Evolutionary conservation across 306 rosid genomes (phyloP), one percentile per base, ranked within the genome.

Genomic region (Sesbania bispinosa): DNA sequence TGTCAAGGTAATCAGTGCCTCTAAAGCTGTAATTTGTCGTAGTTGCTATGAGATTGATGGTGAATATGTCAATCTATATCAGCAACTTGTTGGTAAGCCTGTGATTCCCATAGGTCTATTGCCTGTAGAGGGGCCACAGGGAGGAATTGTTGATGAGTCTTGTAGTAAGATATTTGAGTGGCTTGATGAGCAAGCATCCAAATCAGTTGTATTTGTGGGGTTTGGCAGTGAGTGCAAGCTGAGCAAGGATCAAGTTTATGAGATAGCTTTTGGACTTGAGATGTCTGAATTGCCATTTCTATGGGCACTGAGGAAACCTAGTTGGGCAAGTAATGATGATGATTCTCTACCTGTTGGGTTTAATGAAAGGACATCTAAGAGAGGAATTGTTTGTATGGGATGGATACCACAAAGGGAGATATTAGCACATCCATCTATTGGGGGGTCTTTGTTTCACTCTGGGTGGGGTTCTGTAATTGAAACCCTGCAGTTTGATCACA

Each of bases 261-360:
- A 78, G 79, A 78, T 87, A 52, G 89, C 86, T 19, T 27, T 36
- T 52, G 88, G 86, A 15, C 23, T 87, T 1, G 87, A 87, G 63
- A 63, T 62, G 6, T 84, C 84, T 2, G n/a, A n/a, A n/a, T n/a
- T n/a, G n/a, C n/a, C n/a, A n/a, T n/a, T n/a, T n/a, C n/a, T n/a
- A n/a, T n/a, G n/a, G n/a, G n/a, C n/a, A n/a, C n/a, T n/a, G n/a
- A n/a, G n/a, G n/a, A n/a, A n/a, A n/a, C n/a, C n/a, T n/a, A n/a
- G n/a, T n/a, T n/a, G n/a, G n/a, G n/a, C n/a, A n/a, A n/a, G n/a
- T n/a, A n/a, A n/a, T n/a, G n/a, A n/a, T n/a, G n/a, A n/a, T n/a
- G n/a, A n/a, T n/a, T n/a, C n/a, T n/a, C n/a, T n/a, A n/a, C n/a
- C n/a, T n/a, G n/a, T n/a, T n/a, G n/a, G n/a, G n/a, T n/a, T n/a